Evolutionary conservation across 2,329 filamentous ascomycete species (phyloP), one percentile per base, ranked within the genome.

Genomic region (Claviceps citrina): DNA sequence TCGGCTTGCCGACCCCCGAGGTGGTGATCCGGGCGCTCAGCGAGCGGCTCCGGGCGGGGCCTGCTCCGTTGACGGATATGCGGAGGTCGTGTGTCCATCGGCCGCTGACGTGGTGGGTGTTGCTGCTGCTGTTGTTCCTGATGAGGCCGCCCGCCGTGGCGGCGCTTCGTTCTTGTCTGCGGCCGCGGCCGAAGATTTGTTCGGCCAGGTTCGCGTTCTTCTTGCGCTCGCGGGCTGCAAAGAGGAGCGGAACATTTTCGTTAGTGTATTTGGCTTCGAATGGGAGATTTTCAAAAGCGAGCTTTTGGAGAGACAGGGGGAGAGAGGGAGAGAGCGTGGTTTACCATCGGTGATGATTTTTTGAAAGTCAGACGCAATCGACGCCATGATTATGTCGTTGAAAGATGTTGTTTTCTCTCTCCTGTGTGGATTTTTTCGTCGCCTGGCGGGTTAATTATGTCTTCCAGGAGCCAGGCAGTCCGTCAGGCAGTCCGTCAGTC

Each of bases 11-110:
- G 28, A 43, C 42, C 33, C 64, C 61, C 7, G 66, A 61, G 4
- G 53, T 51, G 5, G 63, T 60, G 44, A 71, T 62, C 41, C 69
- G 66, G 27, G 65, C 59, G 40, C 66, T 64, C 32, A 76, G 60
- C 8, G 67, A 63, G 47, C 55, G 58, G 42, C 50, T 40, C 40
- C 46, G 38, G 18, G 25, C 20, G 6, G 44, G 18, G 25, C n/a
- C n/a, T n/a, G 46, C 51, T 49, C 49, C 54, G 48, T 51, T 65
- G 44, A 65, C 54, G 48, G 62, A 48, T 46, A 61, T 59, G 56
- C 84, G 77, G 3, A 83, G 67, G 49, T 84, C 79, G 55, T 83
- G 78, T 8, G 75, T 77, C 79, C 78, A 84, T 58, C 80, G 76
- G 47, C 70, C 68, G n/a, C n/a, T n/a, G n/a, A n/a, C n/a, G n/a